Evolutionary conservation across 1,284 basidiomycete species (phyloP), one percentile per base, ranked within the genome.

Genomic region (Moesziomyces parantarcticus): DNA sequence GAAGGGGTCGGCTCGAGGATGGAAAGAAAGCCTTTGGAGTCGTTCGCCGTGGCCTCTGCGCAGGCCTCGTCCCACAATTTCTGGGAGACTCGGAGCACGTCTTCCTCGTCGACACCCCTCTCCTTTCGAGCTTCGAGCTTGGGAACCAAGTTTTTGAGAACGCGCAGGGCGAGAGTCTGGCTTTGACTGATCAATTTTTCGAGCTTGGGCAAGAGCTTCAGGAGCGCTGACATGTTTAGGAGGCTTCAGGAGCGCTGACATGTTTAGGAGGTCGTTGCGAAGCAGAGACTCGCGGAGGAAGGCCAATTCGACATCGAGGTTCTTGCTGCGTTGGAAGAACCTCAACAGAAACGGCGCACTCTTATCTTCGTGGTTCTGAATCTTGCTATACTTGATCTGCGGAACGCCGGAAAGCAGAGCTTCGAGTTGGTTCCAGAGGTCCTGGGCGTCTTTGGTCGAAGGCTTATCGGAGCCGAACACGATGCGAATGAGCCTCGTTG

Each of bases 221-320:
- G 32, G 5, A 69, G 57, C 10, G 60, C 59, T 3, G 59, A 51
- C 1, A 58, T 44, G 25, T 52, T 57, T 2, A 69, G 22, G 1
- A 69, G 56, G 50, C 32, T 45, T 48, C 1, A 4, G 32, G 5
- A 69, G 57, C 10, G 60, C 59, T 3, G 59, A 51, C 1, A 58
- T 44, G 25, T 52, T 57, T 2, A 69, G 22, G 1, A 69, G 56
- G 50, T 63, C 66, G 40, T 69, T 69, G 9, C 66, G 60, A 5
- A 69, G 22, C 14, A 69, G 56, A 0, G 60, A 34, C 53, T 69
- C 66, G 23, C 66, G 50, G 11, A 50, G 56, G 22, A 69, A 69
- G 1, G 66, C 66, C 14, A 69, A 32, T 22, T 69, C 56, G 41
- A 69, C 48, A 16, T 20, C 20, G 10, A 69, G 52, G 4, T 32